Evolutionary conservation across 257 asterid genomes (phyloP).

Genomic region (Paraleonurus japonicus): DNA sequence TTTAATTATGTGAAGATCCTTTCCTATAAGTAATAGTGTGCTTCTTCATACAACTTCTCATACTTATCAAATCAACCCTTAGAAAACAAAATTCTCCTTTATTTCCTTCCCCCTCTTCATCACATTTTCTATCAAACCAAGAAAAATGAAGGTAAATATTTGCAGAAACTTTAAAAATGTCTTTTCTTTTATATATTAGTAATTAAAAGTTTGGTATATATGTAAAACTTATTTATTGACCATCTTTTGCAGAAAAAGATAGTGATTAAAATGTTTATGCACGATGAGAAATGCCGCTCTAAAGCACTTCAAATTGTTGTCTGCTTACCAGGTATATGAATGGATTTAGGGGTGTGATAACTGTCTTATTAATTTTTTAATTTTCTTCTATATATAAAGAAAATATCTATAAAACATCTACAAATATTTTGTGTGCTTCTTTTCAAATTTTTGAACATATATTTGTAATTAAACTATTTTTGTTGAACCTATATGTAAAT

Average conservation of each 20-base stretch:
- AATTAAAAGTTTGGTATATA: background rate
- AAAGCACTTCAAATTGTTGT: conserved; percentile 41
- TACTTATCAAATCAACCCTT: background rate
- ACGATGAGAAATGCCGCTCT: conserved; percentile 36
- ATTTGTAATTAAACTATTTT: too few species aligned
- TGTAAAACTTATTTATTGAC: background rate
- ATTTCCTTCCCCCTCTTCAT: background rate
- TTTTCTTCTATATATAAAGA: too few species aligned
- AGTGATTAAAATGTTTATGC: conserved; percentile 39
- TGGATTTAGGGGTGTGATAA: too few species aligned
- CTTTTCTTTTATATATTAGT: background rate
- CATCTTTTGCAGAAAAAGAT: conserved; percentile 53
- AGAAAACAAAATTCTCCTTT: too few species aligned
- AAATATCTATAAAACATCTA: too few species aligned
- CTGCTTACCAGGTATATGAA: conserved; percentile 31
- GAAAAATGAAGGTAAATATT: conserved; percentile 24
- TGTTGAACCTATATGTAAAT: too few species aligned
- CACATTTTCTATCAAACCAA: background rate
- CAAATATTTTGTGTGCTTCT: too few species aligned
- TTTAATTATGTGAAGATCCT: background rate
- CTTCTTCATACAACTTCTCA: background rate
- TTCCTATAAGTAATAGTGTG: background rate
- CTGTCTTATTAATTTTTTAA: too few species aligned
- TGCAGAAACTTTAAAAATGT: background rate
- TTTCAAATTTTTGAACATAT: too few species aligned